These are phyloP conservation scores for Pseudogymnoascus sp. DNA, from an alignment of 2,329 filamentous ascomycete species.

Conservation along the genomic window DNA sequence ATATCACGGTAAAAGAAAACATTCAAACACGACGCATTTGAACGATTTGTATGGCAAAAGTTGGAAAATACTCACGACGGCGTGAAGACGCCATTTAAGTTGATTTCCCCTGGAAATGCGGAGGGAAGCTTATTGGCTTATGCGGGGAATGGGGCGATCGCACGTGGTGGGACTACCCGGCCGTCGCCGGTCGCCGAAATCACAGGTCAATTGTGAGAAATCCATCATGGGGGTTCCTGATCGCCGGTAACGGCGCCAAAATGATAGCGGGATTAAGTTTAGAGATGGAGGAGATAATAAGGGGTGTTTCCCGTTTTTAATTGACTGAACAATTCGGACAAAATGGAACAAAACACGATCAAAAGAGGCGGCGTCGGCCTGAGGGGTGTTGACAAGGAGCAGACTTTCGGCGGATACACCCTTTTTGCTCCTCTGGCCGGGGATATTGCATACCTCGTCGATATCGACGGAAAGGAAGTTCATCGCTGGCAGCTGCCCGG, in stretches of 20 bases:
- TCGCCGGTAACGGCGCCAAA: background rate
- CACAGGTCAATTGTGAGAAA: background rate
- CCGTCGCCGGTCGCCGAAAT: background rate
- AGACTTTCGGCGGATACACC: conserved; percentile 34
- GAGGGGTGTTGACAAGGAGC: conserved; percentile 31
- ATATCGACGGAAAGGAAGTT: conserved; percentile 35
- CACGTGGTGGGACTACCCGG: background rate
- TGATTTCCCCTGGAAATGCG: background rate
- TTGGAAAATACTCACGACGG: background rate
- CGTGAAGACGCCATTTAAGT: background rate
- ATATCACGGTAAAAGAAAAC: background rate
- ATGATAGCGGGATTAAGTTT: background rate
- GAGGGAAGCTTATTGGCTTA: background rate
- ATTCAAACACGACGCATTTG: background rate
- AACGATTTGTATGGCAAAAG: background rate
- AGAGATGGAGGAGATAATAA: background rate
- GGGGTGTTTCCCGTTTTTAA: background rate
- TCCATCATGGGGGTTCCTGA: background rate
- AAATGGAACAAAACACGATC: conserved; percentile 38
- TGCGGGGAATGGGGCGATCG: background rate
- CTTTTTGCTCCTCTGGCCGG: conserved; percentile 36
- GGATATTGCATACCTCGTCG: conserved; percentile 32
- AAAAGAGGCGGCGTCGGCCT: conserved; percentile 35
- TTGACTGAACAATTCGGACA: background rate
- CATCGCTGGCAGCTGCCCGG: conserved; percentile 37